Conservation (phyloP, 164 flowering plant genomes). For the Chloranthus sessilifolius region DNA sequence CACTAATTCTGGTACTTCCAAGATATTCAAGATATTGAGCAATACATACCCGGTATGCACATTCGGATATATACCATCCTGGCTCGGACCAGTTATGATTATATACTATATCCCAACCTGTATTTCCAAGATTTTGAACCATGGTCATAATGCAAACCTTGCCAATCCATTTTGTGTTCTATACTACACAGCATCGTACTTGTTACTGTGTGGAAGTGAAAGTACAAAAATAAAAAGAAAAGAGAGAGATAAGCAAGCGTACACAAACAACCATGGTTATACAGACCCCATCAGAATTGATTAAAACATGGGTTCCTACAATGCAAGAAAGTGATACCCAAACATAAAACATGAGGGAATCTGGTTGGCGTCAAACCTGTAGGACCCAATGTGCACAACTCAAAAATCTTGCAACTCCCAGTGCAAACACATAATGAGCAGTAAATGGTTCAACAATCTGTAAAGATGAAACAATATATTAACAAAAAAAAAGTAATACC, state of each 20-base stretch:
- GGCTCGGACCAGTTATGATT: too few relatives aligned
- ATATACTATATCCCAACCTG: too few relatives aligned
- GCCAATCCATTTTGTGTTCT: too few relatives aligned
- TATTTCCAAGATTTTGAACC: too few relatives aligned
- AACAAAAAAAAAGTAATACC: neutral
- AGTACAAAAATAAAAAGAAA: too few relatives aligned
- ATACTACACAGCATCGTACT: too few relatives aligned
- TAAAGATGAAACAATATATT: conserved; percentile 5
- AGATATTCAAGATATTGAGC: too few relatives aligned
- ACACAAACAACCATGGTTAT: neutral
- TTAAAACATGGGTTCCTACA: neutral
- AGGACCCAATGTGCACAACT: conserved; percentile 54
- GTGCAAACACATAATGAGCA: conserved; percentile 93
- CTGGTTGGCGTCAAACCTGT: conserved; percentile 27
- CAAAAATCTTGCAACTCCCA: conserved; percentile 49
- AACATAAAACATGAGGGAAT: neutral
- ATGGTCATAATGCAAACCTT: too few relatives aligned
- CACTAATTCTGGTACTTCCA: too few relatives aligned
- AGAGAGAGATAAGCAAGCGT: neutral
- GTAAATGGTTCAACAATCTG: conserved; percentile 99
- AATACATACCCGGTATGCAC: too few relatives aligned
- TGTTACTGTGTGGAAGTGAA: too few relatives aligned
- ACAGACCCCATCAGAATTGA: neutral
- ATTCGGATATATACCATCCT: too few relatives aligned
- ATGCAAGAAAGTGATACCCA: neutral